Base-by-base conservation (phyloP, 495 filamentous ascomycete genomes). In the Xylaria acuta region DNA sequence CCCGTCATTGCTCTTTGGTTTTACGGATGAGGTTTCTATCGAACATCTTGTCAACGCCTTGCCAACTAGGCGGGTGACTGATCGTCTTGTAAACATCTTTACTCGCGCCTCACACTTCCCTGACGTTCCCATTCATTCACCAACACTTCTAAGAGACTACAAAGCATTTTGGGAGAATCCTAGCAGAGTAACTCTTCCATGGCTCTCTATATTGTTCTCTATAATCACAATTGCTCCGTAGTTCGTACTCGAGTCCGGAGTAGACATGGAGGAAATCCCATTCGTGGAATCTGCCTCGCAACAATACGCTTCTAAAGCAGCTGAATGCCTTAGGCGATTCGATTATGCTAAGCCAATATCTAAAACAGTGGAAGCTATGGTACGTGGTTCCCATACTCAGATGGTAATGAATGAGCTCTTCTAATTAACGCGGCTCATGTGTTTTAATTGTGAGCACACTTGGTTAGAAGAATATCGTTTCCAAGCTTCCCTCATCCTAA, bases 361-460 rank as follows among this genome's bases (percentile, higher is more conserved):
- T 5, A 54, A 54, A 54, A 54, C 51, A 27, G 51, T 54, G 11
- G 51, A 54, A 54, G 51, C 51, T 27, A 54, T 54, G 51, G 51
- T 54, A 27, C 51, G 51, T 27, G 11, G 25, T 54, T 27, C 25
- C 22, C 51, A 25, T 27, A 25, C 2, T 27, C 7, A 54, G 51
- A 54, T 54, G 25, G 22, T 2, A 51, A 14, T 54, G 51, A 54
- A 54, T 2, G 25, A 54, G 51, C 11, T 54, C 25, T 27, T 27
- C 51, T 54, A 54, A 54, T 54, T 27, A 27, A 27, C 51, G 51
- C 3, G 30, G 51, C 51, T 54, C 51, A 54, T 54, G 51, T 54
- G 51, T 27, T 8, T 54, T 30, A 11, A n/a, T n/a, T 54, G 22
- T 27, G 51, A 54, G 25, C 51, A 54, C 11, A 54, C 51, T 54